phyloP scores from a whole-genome alignment of 2,329 filamentous ascomycete genomes.

The Allantophomopsis lycopodina region DNA sequence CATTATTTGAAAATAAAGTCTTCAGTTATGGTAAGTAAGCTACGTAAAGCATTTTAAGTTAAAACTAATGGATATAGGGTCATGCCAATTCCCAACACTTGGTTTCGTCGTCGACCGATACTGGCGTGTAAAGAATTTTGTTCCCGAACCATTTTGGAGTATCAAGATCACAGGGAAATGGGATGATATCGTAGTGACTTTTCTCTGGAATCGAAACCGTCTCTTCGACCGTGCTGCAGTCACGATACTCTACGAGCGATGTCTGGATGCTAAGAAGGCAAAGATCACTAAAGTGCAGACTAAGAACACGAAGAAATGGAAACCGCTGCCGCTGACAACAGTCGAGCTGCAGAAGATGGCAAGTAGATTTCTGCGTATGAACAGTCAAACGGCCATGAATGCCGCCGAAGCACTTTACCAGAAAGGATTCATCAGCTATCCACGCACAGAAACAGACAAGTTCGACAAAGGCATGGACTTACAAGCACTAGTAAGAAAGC shows the following conservation, averaged over 20 bases:
- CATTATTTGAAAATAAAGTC: conserved; percentile 34
- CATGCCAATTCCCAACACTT: conserved; percentile 92
- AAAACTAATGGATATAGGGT: conserved; percentile 29
- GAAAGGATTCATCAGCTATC: conserved; percentile 93
- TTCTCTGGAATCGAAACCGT: conserved; percentile 69
- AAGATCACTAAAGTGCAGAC: conserved; percentile 76
- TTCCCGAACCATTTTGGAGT: conserved; percentile 83
- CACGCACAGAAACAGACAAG: conserved; percentile 90
- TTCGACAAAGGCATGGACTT: conserved; percentile 88
- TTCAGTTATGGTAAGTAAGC: conserved; percentile 65
- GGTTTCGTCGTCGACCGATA: conserved; percentile 97
- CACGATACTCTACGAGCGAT: conserved; percentile 74
- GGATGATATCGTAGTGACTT: conserved; percentile 67
- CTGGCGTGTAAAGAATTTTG: conserved; percentile 85
- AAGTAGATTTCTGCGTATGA: conserved; percentile 78
- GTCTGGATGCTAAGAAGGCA: conserved; percentile 61
- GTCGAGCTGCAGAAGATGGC: conserved; percentile 96
- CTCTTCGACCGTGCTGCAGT: conserved; percentile 81
- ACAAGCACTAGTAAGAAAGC: conserved; percentile 66
- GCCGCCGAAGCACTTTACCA: conserved; percentile 81
- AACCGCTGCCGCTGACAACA: conserved; percentile 83
- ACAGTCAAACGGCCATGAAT: conserved; percentile 80
- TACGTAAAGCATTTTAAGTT: neutral
- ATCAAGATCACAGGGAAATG: conserved; percentile 75
- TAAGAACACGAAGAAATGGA: conserved; percentile 89